Evolutionary conservation across 139 green algal species (phyloP).

Genomic region (Zygnema cylindricum): DNA sequence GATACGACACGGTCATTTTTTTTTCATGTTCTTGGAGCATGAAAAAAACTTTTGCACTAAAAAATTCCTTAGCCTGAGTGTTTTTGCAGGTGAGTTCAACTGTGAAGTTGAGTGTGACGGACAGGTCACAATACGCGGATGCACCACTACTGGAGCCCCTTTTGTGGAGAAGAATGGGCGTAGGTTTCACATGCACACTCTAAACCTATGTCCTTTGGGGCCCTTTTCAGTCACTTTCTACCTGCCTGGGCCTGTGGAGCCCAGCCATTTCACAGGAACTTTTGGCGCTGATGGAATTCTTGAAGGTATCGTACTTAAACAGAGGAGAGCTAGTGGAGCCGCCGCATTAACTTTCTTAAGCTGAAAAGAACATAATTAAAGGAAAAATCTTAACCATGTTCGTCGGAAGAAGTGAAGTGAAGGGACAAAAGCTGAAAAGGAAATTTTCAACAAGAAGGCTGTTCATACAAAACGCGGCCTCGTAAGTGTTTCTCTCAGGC

Average conservation of each 20-base stretch:
- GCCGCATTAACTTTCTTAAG: constrained; percentile 7
- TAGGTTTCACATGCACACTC: constrained; percentile 14
- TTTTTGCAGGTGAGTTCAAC: constrained; percentile 24
- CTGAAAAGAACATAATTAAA: too few relatives aligned
- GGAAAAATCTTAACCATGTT: too few relatives aligned
- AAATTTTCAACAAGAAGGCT: too few relatives aligned
- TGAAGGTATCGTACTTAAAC: constrained; percentile 11
- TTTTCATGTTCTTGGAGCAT: too few relatives aligned
- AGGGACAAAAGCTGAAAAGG: too few relatives aligned
- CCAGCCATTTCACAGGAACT: constrained; percentile 23
- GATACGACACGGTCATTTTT: too few relatives aligned
- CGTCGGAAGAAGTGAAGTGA: too few relatives aligned
- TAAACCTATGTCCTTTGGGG: not conserved
- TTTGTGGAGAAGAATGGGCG: not conserved
- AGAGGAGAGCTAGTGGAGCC: not conserved
- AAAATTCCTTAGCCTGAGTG: too few relatives aligned
- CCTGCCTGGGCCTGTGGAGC: constrained; percentile 15
- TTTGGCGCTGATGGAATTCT: constrained; percentile 22
- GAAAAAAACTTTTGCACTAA: too few relatives aligned
- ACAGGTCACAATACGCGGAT: not conserved
- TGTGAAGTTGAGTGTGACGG: constrained; percentile 23
- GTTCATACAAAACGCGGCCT: too few relatives aligned
- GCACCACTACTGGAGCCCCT: not conserved
- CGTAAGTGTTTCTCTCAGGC: too few relatives aligned
- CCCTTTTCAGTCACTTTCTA: constrained; percentile 3